Percentiles rank a stretch among this genome's conserved stretches.
Conservation (phyloP, 306 rosid species). For the Quercus mongolica region DNA sequence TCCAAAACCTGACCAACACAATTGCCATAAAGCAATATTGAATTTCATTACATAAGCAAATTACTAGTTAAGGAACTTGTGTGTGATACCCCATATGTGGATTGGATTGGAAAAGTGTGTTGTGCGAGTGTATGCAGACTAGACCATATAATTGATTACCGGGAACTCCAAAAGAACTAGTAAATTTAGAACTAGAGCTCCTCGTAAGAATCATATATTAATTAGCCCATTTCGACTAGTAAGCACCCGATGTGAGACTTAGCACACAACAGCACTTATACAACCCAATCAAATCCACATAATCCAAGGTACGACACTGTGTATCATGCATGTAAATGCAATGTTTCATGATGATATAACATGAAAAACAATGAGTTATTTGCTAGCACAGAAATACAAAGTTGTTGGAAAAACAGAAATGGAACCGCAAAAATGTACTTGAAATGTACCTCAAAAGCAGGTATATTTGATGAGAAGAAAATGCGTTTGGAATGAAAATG, state of each 20-base stretch:
- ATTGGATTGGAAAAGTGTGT: too few relatives aligned
- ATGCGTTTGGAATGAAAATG: neutral
- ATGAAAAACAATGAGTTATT: neutral
- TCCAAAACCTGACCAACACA: constrained; percentile 1
- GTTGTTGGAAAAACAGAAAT: neutral
- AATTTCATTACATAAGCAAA: neutral
- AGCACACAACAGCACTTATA: too few relatives aligned
- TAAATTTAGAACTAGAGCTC: too few relatives aligned
- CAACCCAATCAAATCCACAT: too few relatives aligned
- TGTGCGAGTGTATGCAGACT: too few relatives aligned
- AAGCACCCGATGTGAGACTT: too few relatives aligned
- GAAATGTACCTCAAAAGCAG: neutral
- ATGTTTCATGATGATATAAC: neutral
- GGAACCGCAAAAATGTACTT: neutral
- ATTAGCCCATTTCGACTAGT: too few relatives aligned
- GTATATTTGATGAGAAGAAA: neutral
- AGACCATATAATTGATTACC: too few relatives aligned
- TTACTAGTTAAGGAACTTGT: neutral
- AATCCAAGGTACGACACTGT: too few relatives aligned
- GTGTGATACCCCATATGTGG: too few relatives aligned
- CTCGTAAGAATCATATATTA: too few relatives aligned
- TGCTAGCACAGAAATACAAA: neutral
- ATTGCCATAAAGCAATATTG: neutral
- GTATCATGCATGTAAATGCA: neutral
- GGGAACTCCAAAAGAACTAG: too few relatives aligned